Base-by-base conservation (phyloP, 2,329 filamentous ascomycete species). In the Ambrosiella beaveri region DNA sequence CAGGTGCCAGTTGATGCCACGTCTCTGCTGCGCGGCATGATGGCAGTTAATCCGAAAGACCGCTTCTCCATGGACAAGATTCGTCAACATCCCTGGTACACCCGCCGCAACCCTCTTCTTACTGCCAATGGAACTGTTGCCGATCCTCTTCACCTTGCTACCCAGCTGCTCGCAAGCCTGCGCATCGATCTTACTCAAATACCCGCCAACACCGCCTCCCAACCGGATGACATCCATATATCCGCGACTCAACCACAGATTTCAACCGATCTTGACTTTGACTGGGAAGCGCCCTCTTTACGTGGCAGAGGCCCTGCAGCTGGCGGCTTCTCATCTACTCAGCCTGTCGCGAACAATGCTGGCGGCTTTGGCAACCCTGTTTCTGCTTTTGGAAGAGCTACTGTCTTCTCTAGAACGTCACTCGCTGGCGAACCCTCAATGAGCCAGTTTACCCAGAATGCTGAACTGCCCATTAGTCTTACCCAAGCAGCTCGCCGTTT, bases 61-160 rank as follows among this genome's bases (percentile, higher is more conserved):
- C 82, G 93, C 47, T 96, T 96, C 72, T 84, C 80, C n/a, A 84
- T 97, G 63, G 79, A 86, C 55, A 83, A 89, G 65, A 84, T 98
- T 63, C 85, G 88, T 61, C 82, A 86, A 63, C 93, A 98, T 70
- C 91, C 90, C 1, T 98, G 93, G 93, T 96, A 88, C 68, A 96
- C 88, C 2, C 80, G 88, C 51, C 76, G 76, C 61, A 98, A 97
- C 68, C 78, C 76, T 38, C 84, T 89, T 64, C 76, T 97, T 54
- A 81, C 82, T 3, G 66, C 78, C 0, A 84, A 89, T 61, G 91
- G 91, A 63, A 81, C 77, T 62, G 77, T 90, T 39, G 79, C 79
- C 9, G 88, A 97, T 65, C 87, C 88, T 0, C 74, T 97, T 62
- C 80, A 82, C 57, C 76, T 98, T 52, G 93, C 93, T n/a, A 95